phyloP scores from a whole-genome alignment of 495 filamentous ascomycete genomes.

The Aspergillus sclerotiicarbonarius region DNA sequence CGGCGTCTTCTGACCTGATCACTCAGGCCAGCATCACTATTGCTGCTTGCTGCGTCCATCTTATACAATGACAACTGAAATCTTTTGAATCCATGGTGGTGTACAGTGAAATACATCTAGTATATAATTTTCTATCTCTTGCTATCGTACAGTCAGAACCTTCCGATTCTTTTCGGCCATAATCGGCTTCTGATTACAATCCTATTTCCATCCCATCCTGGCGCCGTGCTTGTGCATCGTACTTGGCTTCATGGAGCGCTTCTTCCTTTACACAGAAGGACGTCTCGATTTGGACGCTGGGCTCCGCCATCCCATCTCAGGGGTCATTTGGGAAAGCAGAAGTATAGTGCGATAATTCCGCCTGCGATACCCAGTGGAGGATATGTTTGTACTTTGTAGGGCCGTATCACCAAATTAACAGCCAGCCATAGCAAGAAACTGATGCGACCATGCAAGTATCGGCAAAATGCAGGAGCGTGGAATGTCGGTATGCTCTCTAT shows the following conservation, averaged over 20 bases:
- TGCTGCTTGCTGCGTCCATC: too few species aligned
- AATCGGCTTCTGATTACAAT: neutral
- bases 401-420: neutral
- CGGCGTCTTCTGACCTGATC: conserved; percentile 1
- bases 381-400: neutral
- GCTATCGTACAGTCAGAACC: too few species aligned
- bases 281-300: neutral
- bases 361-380: neutral
- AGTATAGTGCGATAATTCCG: neutral
- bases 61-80: too few species aligned
- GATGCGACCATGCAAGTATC: neutral
- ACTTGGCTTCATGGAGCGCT: neutral
- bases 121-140: too few species aligned
- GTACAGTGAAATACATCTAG: too few species aligned
- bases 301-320: neutral
- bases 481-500: neutral
- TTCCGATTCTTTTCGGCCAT: too few species aligned
- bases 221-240: neutral
- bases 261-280: neutral
- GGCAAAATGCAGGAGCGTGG: neutral
- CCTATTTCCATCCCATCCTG: neutral
- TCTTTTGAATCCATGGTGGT: too few species aligned
- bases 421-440: neutral
- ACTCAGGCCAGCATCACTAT: neutral
- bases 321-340: neutral